Conservation (phyloP, 1,284 basidiomycete genomes). For the Meira nashicola region DNA sequence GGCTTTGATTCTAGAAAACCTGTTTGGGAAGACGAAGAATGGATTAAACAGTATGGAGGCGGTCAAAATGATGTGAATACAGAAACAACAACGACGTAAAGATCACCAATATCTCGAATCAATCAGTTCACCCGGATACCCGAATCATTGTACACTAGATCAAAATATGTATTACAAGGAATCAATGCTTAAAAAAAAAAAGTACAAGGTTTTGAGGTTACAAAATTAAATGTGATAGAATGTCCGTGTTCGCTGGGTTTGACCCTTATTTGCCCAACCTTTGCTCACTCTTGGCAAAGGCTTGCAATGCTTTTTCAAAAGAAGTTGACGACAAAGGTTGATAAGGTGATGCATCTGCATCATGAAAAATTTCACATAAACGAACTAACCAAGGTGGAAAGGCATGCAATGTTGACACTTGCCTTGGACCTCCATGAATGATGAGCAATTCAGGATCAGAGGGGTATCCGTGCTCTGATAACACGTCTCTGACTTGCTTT, state of each 20-base stretch:
- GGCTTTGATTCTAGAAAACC: conserved; percentile 8
- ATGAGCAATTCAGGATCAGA: conserved; percentile 13
- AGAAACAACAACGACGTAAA: background rate
- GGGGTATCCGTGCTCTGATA: conserved; percentile 4
- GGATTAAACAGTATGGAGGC: conserved; percentile 20
- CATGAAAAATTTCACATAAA: conserved; percentile 7
- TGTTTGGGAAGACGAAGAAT: conserved; percentile 21
- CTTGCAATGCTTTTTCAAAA: conserved; percentile 3
- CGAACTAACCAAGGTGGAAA: conserved; percentile 9
- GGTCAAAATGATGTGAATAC: background rate
- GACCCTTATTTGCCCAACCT: background rate
- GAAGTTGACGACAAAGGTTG: background rate
- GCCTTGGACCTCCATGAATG: conserved; percentile 9
- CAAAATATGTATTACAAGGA: background rate
- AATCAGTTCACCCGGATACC: background rate
- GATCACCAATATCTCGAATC: background rate
- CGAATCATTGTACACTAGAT: background rate
- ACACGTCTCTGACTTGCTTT: background rate
- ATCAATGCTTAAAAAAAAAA: background rate
- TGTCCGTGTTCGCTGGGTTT: background rate
- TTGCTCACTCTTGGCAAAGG: conserved; percentile 7
- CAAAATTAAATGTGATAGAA: background rate
- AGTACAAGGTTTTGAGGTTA: background rate
- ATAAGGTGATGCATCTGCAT: background rate
- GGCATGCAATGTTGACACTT: background rate